Evolutionary conservation across 768 basidiomycete species (phyloP), one percentile per base, ranked within the genome.

Genomic region (Heimioporus sp.): DNA sequence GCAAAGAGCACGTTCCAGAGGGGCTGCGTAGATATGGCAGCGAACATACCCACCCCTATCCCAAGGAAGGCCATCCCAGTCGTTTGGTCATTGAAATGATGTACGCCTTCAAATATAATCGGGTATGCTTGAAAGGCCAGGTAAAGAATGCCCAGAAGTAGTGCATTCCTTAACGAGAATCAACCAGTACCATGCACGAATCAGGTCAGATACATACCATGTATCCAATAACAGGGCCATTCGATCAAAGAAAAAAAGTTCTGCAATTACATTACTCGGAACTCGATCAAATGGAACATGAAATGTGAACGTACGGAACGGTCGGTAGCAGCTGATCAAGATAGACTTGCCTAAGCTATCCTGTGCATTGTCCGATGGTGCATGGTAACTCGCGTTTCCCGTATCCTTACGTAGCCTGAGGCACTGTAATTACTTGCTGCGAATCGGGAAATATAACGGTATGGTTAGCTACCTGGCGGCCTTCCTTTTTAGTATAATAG

Each of bases 191-290:
- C 9, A 63, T 28, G 1, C 17, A 40, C 36, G 10, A 10, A 43
- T 48, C 30, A 34, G 21, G 28, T 19, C 24, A 28, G 30, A 61
- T 28, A 35, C 76, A 3, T 65, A 86, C 90, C 90, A 92, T 13
- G 79, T 65, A 64, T 90, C 78, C 10, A 92, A 73, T 5, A 86
- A 67, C 5, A 91, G 73, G 0, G 86, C 85, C 88, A 92, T 92
- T n/a, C 79, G 75, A 57, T 94, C 87, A 44, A 73, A 79, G 0
- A 80, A 38, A 5, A 89, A 69, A 7, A 90, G 70, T 64, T 83
- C 86, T 87, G 24, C 34, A 16, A 49, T 7, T 19, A 43, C 10
- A 28, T 40, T 10, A 17, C 50, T 19, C 43, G 16, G 44, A 16
- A 24, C n/a, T 2, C 2, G 7, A 28, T 5, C 19, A 6, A 12